Conservation (phyloP, 2,329 filamentous ascomycete genomes). For the Metarhizium robertsii region DNA sequence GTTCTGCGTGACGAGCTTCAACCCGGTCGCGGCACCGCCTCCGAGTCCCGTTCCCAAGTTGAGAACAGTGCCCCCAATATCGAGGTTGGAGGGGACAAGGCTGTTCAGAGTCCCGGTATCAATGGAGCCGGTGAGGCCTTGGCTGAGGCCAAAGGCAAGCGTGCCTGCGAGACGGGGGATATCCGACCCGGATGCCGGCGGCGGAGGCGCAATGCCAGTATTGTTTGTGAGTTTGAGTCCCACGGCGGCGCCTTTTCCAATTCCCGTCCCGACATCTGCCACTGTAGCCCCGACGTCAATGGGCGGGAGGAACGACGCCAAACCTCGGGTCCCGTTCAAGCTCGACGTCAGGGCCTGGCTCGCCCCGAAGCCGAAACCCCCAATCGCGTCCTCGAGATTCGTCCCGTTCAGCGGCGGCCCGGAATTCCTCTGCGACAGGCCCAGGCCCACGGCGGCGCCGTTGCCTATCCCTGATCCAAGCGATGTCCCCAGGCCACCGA, state of each 20-base stretch:
- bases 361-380: constrained; percentile 19
- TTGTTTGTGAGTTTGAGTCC: constrained; percentile 6
- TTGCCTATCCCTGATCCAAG: constrained; percentile 15
- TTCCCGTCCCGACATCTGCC: neutral
- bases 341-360: constrained; percentile 16
- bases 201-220: neutral
- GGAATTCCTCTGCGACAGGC: constrained; percentile 9
- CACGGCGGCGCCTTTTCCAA: constrained; percentile 2
- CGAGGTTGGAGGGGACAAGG: neutral
- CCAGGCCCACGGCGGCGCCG: constrained; percentile 14
- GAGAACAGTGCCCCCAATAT: neutral
- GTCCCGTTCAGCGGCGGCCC: constrained; percentile 12
- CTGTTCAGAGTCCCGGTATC: neutral
- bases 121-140: neutral
- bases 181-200: neutral
- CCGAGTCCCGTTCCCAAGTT: no score
- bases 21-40: no score
- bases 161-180: constrained; percentile 4
- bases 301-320: constrained; percentile 4
- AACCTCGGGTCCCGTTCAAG: constrained; percentile 11
- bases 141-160: constrained; percentile 3
- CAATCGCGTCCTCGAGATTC: constrained; percentile 12
- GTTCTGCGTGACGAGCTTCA: no score
- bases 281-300: constrained; percentile 5
- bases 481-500: constrained; percentile 10